These are phyloP conservation scores for Polyporus tsugae DNA, from an alignment of 1,284 basidiomycete genomes.

Conservation along the genomic window DNA sequence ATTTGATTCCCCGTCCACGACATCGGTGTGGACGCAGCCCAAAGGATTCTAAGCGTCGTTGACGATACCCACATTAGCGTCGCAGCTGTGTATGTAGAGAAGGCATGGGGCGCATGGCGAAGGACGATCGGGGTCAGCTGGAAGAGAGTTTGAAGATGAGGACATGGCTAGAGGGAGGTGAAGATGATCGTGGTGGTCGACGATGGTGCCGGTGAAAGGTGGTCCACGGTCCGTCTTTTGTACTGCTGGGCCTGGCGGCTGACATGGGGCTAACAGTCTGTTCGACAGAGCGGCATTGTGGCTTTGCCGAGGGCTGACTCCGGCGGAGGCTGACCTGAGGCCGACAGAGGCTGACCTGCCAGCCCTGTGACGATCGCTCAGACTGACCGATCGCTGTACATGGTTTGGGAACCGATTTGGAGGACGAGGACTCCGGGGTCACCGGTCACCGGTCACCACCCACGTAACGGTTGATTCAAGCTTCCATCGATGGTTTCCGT, in stretches of 20 bases:
- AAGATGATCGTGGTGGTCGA: neutral
- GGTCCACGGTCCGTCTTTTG: neutral
- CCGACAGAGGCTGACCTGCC: neutral
- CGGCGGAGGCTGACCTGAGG: too few species aligned
- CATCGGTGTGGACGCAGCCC: neutral
- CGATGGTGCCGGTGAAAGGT: neutral
- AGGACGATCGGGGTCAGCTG: neutral
- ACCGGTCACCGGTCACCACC: too few species aligned
- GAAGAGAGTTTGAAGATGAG: neutral
- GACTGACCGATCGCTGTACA: neutral
- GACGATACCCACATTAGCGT: neutral
- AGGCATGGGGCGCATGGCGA: neutral
- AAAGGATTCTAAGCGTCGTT: neutral
- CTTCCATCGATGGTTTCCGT: too few species aligned
- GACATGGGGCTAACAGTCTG: neutral
- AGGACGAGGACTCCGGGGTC: too few species aligned
- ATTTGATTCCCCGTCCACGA: neutral
- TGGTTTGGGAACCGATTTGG: too few species aligned
- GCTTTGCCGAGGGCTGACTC: neutral
- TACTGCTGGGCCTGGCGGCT: neutral
- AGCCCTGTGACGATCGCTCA: neutral
- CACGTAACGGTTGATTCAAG: too few species aligned
- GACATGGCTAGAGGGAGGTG: neutral
- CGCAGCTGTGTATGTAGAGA: neutral
- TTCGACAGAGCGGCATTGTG: neutral